phyloP scores from a whole-genome alignment of 164 flowering plant genomes.

The Santalum album region DNA sequence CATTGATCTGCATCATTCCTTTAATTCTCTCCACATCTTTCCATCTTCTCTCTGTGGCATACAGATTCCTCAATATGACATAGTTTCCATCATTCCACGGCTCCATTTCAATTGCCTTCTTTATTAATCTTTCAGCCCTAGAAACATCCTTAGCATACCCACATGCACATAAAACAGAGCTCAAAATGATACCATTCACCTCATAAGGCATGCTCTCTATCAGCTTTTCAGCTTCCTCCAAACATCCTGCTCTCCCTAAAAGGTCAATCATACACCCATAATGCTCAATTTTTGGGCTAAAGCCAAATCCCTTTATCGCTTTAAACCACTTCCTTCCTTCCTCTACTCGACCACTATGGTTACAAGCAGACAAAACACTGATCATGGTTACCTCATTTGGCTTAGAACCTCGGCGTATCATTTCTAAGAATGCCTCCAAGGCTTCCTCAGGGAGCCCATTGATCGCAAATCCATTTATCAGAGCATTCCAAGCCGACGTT shows the following conservation, averaged over 20 bases:
- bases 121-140: slow-evolving; percentile 48
- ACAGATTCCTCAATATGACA: slow-evolving; percentile 58
- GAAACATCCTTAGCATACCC: slow-evolving; percentile 30
- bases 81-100: slow-evolving; percentile 56
- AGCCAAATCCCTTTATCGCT: slow-evolving; percentile 35
- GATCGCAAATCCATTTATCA: slow-evolving; percentile 69
- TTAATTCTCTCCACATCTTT: slow-evolving; percentile 48
- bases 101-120: slow-evolving; percentile 30
- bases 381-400: slow-evolving; percentile 62
- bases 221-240: slow-evolving; percentile 69
- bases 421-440: slow-evolving; percentile 39
- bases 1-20: slow-evolving; percentile 39
- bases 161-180: slow-evolving; percentile 66
- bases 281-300: slow-evolving; percentile 54
- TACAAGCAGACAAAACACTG: slow-evolving; percentile 73
- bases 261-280: slow-evolving; percentile 77
- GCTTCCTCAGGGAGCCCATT: slow-evolving; percentile 67
- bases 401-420: slow-evolving; percentile 36
- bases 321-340: slow-evolving; percentile 69
- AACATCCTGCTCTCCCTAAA: slow-evolving; percentile 63
- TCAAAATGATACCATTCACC: slow-evolving; percentile 61
- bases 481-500: slow-evolving; percentile 66
- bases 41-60: slow-evolving; percentile 68
- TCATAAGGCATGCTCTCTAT: slow-evolving; percentile 53
- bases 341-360: slow-evolving; percentile 67